phyloP scores from a whole-genome alignment of 1,139 yeast genomes.

The Debaryomyces subglobosus region DNA sequence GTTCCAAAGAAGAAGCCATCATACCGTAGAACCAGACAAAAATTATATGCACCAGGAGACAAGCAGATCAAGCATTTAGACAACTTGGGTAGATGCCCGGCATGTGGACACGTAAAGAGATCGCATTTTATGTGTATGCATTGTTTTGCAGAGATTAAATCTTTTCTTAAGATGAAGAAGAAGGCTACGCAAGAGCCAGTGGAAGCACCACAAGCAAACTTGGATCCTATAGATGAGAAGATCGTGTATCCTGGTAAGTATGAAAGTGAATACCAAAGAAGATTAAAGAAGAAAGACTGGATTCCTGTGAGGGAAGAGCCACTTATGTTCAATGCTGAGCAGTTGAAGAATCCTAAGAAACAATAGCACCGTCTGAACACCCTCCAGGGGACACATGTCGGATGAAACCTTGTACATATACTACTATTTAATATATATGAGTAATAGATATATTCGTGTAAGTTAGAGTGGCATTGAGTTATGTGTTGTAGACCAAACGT shows the following conservation, averaged over 20 bases:
- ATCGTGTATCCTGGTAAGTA: constrained; percentile 76
- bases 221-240: constrained; percentile 64
- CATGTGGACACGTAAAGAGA: constrained; percentile 91
- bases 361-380: background rate
- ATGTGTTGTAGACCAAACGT: background rate
- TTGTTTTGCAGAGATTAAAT: constrained; percentile 81
- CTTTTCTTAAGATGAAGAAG: constrained; percentile 63
- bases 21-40: constrained; percentile 80
- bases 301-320: constrained; percentile 55
- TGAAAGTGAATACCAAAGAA: constrained; percentile 46
- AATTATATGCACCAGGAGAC: constrained; percentile 79
- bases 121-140: constrained; percentile 91
- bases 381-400: background rate
- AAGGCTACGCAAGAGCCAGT: constrained; percentile 35
- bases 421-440: constrained; percentile 2
- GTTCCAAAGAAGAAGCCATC: constrained; percentile 95
- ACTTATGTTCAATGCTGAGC: constrained; percentile 26
- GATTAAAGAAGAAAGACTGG: constrained; percentile 61
- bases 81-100: constrained; percentile 87
- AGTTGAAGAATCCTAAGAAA: constrained; percentile 6
- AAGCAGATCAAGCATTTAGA: constrained; percentile 78
- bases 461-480: background rate
- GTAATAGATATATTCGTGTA: constrained; percentile 7
- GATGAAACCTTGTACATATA: constrained; percentile 7
- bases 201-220: constrained; percentile 47